These are phyloP conservation scores for Echium plantagineum DNA, from an alignment of 257 asterid genomes.

Conservation along the genomic window DNA sequence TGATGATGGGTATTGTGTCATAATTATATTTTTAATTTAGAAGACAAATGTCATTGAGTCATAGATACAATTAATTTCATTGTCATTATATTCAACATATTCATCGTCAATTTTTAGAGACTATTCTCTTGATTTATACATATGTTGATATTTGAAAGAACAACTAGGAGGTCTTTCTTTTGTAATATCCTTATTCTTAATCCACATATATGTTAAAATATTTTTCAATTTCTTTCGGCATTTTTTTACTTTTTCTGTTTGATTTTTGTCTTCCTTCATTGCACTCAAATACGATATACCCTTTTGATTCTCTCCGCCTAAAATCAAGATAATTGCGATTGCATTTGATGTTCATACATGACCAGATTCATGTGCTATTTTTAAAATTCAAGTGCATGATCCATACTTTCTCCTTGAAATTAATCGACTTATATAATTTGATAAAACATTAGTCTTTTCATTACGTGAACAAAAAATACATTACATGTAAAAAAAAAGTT, in stretches of 20 bases:
- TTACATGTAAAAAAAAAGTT: no score
- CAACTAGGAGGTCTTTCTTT: no score
- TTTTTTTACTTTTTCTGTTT: no score
- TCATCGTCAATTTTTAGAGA: slow-evolving; percentile 1
- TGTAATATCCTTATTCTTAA: no score
- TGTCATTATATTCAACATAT: not conserved
- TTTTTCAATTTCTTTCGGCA: no score
- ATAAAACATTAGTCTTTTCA: not conserved
- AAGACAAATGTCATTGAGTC: no score
- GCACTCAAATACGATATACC: slow-evolving; percentile 7
- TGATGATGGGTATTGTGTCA: no score
- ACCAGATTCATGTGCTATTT: slow-evolving; percentile 11
- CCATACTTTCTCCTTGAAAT: no score
- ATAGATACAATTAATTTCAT: not conserved
- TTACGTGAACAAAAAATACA: not conserved
- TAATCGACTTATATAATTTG: slow-evolving; percentile 13
- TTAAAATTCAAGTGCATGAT: slow-evolving; percentile 1
- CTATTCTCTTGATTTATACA: not conserved
- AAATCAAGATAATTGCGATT: slow-evolving; percentile 7
- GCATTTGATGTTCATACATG: slow-evolving; percentile 17
- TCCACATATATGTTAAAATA: no score
- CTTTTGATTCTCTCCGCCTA: slow-evolving; percentile 1
- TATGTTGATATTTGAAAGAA: not conserved
- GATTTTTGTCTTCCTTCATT: slow-evolving; percentile 3
- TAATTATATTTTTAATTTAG: no score